Conservation (phyloP, 345 rosid genomes). For the Hypericum androsaemum region DNA sequence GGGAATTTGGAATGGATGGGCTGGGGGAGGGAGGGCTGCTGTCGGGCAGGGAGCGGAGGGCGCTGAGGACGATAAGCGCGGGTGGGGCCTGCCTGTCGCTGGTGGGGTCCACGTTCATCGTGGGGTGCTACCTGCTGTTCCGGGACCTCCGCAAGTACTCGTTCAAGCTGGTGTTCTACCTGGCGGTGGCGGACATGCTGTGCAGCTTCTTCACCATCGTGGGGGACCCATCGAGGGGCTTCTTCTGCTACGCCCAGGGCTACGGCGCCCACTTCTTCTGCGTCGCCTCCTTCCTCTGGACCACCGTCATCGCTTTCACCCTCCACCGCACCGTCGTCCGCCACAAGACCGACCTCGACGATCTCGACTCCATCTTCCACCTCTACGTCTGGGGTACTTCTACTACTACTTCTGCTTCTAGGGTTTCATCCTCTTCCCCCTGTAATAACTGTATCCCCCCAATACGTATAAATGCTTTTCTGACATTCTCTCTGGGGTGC, state of each 20-base stretch:
- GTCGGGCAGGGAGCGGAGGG: constrained; percentile 40
- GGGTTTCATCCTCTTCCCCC: neutral
- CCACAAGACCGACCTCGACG: constrained; percentile 94
- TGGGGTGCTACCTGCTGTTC: constrained; percentile 80
- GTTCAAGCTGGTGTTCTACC: constrained; percentile 96
- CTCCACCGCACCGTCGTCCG: constrained; percentile 89
- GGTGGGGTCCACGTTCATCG: constrained; percentile 81
- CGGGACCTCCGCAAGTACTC: constrained; percentile 93
- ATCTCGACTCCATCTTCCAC: constrained; percentile 90
- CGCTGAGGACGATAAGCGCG: constrained; percentile 49
- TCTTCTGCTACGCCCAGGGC: constrained; percentile 77
- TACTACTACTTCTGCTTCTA: neutral
- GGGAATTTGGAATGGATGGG: too few relatives aligned
- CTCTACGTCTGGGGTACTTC: constrained; percentile 88
- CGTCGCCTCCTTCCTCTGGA: constrained; percentile 95
- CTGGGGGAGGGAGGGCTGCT: constrained; percentile 6
- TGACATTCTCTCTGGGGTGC: neutral
- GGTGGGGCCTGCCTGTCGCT: constrained; percentile 79
- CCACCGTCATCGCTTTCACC: constrained; percentile 87
- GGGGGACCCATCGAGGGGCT: constrained; percentile 87
- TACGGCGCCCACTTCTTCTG: constrained; percentile 85
- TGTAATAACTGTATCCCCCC: too few relatives aligned
- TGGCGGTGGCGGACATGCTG: constrained; percentile 89
- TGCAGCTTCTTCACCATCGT: constrained; percentile 91
- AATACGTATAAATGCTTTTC: too few relatives aligned